These are phyloP conservation scores for Verticillium klebahnii DNA, from an alignment of 2,329 filamentous ascomycete genomes.

Conservation along the genomic window DNA sequence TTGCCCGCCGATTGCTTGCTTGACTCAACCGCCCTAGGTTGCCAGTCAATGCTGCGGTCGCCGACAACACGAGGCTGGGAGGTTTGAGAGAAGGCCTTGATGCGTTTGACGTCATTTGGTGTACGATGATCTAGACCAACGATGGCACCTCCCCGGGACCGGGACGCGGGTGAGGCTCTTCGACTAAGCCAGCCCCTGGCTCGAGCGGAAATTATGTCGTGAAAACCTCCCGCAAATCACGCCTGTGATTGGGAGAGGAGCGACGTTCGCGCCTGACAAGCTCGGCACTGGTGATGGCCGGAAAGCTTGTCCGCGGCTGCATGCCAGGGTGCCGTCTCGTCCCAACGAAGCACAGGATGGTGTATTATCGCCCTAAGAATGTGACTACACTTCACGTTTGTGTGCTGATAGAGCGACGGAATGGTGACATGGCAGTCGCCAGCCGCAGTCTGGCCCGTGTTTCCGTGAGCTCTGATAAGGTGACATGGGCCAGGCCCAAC, in stretches of 20 bases:
- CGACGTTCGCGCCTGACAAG: too few relatives aligned
- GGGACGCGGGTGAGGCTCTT: neutral
- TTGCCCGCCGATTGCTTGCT: too few relatives aligned
- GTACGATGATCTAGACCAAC: neutral
- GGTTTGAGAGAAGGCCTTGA: neutral
- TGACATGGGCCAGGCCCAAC: neutral
- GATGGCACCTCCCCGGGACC: neutral
- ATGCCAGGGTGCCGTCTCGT: neutral
- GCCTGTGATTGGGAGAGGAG: neutral
- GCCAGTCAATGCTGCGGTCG: too few relatives aligned
- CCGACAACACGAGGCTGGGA: too few relatives aligned
- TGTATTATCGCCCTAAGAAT: neutral
- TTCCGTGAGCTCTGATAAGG: neutral
- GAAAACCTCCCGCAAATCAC: neutral
- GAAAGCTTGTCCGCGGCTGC: neutral
- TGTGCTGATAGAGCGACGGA: neutral
- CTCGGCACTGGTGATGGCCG: neutral
- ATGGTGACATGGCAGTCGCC: neutral
- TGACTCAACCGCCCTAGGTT: too few relatives aligned
- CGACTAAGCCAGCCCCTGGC: neutral
- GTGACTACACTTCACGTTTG: neutral
- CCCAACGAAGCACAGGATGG: neutral
- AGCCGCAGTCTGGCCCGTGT: neutral
- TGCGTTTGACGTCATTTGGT: neutral
- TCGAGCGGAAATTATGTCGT: constrained; percentile 1